Evolutionary conservation across 768 basidiomycete species (phyloP), one percentile per base, ranked within the genome.

Genomic region (Glaciozyma antarctica): DNA sequence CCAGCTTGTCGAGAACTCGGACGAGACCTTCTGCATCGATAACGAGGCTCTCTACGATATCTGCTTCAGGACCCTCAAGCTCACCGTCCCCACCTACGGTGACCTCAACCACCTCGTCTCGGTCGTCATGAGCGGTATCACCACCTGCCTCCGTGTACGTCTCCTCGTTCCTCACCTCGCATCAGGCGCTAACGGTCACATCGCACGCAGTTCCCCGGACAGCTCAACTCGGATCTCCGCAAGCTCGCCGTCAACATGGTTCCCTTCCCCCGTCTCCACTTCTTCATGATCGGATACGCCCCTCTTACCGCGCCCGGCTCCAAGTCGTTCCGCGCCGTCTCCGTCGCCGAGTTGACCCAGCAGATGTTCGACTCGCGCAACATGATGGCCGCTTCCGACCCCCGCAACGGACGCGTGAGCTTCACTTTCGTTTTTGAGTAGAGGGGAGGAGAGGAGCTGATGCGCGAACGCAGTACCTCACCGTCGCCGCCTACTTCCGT

Each of bases 241-340:
- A 99, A 99, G 80, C 81, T 99, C 73, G 94, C 94, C 65, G 94
- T 97, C 76, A 99, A 99, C 86, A 92, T 99, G 92, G 90, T 90
- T 87, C 77, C 47, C 82, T 81, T 56, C n/a, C 65, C 65, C 17
- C 12, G 56, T 86, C 88, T 98, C 28, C 94, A 98, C 76, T 99
- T 97, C 83, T 83, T 99, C 72, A 88, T 91, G 81, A 90, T 92
- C 58, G 92, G 90, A 71, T 95, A 92, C 75, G 91, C 90, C 16
- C 10, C 53, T 0, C 84, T 98, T 71, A 84, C 82, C 68, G 83
- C 90, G 70, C 80, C 83, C 3, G 83, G 83, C 61, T 80, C 84
- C 1, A 80, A 79, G 60, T 78, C 82, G 3, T 92, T 83, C 78
- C 81, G 86, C 70, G 80, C 81, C 32, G 77, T 81, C 48, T 83